Evolutionary conservation across 1,139 yeast genomes (phyloP).

Genomic region (Geotrichum restrictum): DNA sequence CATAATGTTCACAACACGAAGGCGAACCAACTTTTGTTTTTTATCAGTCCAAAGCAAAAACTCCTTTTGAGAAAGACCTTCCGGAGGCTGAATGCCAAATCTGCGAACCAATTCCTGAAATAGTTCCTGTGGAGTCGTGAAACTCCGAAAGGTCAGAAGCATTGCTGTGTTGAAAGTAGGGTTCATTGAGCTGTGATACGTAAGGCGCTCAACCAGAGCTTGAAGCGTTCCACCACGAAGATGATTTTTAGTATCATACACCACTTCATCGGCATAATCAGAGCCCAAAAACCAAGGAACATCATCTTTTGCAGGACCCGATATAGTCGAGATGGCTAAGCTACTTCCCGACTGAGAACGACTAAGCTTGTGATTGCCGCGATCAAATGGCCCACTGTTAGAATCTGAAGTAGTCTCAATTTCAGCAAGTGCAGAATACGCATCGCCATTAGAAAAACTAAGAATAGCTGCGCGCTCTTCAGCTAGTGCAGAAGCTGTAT

Average conservation of each 20-base stretch:
- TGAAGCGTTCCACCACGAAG: slow-evolving; percentile 83
- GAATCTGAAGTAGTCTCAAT: background rate
- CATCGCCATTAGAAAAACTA: slow-evolving; percentile 8
- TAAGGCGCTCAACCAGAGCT: slow-evolving; percentile 77
- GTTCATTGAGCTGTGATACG: slow-evolving; percentile 71
- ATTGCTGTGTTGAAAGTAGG: slow-evolving; percentile 67
- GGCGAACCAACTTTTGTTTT: slow-evolving; percentile 61
- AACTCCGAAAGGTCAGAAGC: slow-evolving; percentile 71
- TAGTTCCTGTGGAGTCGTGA: slow-evolving; percentile 65
- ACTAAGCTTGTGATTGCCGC: slow-evolving; percentile 12
- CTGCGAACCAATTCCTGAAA: slow-evolving; percentile 59
- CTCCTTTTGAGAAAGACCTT: slow-evolving; percentile 79
- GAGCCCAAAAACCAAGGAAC: slow-evolving; percentile 78
- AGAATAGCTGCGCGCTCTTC: slow-evolving; percentile 20
- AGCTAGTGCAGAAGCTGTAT: slow-evolving; percentile 19
- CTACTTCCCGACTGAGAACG: slow-evolving; percentile 14
- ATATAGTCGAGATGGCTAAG: slow-evolving; percentile 14
- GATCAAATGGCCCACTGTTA: background rate
- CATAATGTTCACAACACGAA: slow-evolving; percentile 67
- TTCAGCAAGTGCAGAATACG: background rate
- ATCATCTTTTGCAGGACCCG: slow-evolving; percentile 24
- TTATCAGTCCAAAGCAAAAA: slow-evolving; percentile 74
- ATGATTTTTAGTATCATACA: slow-evolving; percentile 68
- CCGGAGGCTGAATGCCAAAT: slow-evolving; percentile 78
- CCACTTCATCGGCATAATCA: slow-evolving; percentile 68